Evolutionary conservation across 208 protist genomes (phyloP), one percentile per base, ranked within the genome.

Genomic region (Trypanosoma brucei): DNA sequence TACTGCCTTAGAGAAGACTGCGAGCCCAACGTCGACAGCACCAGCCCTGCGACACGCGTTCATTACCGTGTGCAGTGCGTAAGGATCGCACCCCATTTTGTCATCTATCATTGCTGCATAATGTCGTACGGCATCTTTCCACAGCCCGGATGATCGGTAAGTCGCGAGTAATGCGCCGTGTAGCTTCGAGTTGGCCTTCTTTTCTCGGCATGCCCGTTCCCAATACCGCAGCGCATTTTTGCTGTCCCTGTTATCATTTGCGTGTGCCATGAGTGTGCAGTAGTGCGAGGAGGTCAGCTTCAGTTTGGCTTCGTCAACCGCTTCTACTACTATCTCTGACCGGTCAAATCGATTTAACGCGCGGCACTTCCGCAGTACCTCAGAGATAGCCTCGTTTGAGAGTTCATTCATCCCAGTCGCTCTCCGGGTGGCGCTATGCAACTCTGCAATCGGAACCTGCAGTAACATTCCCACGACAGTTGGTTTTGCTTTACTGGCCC

Each of bases 191-290:
- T 75, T 87, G 1, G 70, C 71, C 36, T 90, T 88, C 7, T 77
- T 79, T 45, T 86, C 82, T 22, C 52, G 35, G 55, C 78, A 83
- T 3, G 89, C 89, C 6, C 72, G 74, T 44, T 78, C 52, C 84
- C 85, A 95, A 50, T 85, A 84, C 58, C 73, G 60, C 55, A 91
- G 55, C 7, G 85, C 85, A 55, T 69, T 82, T 31, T 45, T 54
- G 2, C 60, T 75, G 56, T 92, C 68, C 31, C 79, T 65, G 55
- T 81, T 73, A 51, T 95, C 84, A 67, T 93, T 95, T 51, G 86
- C 83, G 68, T 93, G 89, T 11, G 89, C 83, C 84, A 95, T 88
- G 33, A 95, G 69, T 2, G 83, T 62, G 39, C 79, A 83, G 57
- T 89, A 91, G 65, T 95, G 86, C 52, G 87, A 76, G 33, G 84